A percentile compares a stretch with the other conserved stretches of the same genome.
phyloP scores from a whole-genome alignment of 2,329 filamentous ascomycete species.

The Nemania bipapillata region DNA sequence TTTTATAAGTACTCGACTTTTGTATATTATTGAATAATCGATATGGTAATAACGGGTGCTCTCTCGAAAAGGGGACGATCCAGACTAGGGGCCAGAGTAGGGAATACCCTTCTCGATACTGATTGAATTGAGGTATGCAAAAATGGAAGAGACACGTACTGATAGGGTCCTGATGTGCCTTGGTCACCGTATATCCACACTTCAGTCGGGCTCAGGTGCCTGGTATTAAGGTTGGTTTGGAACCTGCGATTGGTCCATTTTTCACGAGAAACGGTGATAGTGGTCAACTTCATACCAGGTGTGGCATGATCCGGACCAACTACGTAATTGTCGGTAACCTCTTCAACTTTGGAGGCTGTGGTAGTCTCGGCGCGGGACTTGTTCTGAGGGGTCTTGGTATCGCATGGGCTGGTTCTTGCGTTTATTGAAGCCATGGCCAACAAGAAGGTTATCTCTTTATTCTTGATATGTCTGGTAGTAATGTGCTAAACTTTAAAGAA shows the following conservation, averaged over 20 bases:
- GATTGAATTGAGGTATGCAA: background rate
- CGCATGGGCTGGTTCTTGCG: background rate
- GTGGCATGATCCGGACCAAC: constrained; percentile 6
- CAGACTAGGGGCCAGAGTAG: background rate
- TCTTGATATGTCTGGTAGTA: background rate
- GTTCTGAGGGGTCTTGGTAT: background rate
- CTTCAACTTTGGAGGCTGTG: background rate
- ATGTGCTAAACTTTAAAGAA: background rate
- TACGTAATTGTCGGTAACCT: background rate
- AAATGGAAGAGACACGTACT: constrained; percentile 6
- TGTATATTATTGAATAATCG: background rate
- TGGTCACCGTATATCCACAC: constrained; percentile 29
- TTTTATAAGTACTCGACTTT: background rate
- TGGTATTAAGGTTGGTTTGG: background rate
- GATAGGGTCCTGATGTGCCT: constrained; percentile 20
- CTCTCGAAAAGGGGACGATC: background rate
- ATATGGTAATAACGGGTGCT: background rate
- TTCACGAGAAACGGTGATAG: constrained; percentile 27
- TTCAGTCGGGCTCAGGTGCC: constrained; percentile 15
- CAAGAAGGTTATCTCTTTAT: background rate
- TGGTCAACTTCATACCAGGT: constrained; percentile 1
- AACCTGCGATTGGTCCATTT: constrained; percentile 24
- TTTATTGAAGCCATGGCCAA: constrained; percentile 10
- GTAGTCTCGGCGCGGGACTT: background rate
- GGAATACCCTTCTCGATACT: background rate